These are phyloP conservation scores for Lotmaria passim DNA, from an alignment of 208 protist species.

Conservation along the genomic window DNA sequence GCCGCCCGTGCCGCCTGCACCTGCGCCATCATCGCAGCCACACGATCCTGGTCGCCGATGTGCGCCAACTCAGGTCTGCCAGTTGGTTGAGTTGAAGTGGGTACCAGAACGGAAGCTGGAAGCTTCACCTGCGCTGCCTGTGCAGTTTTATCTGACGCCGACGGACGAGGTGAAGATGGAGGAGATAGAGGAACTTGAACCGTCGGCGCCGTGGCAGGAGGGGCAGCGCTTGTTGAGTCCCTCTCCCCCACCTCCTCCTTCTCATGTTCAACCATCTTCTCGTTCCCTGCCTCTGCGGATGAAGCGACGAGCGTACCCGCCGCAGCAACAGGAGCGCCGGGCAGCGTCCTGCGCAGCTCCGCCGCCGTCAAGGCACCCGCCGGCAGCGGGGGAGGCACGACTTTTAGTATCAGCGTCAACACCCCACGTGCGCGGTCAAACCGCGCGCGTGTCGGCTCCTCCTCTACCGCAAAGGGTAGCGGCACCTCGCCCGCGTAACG, in stretches of 20 bases:
- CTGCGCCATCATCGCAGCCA: slow-evolving; percentile 55
- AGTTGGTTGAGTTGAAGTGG: neutral
- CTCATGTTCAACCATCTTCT: no score
- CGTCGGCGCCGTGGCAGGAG: neutral
- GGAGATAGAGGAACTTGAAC: neutral
- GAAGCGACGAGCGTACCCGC: no score
- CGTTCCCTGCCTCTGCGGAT: no score
- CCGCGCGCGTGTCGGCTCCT: slow-evolving; percentile 60
- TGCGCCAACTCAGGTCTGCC: slow-evolving; percentile 24
- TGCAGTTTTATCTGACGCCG: neutral
- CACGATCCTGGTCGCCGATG: slow-evolving; percentile 36
- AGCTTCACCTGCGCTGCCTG: slow-evolving; percentile 1
- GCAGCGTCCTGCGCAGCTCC: slow-evolving; percentile 39
- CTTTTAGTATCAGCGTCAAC: slow-evolving; percentile 74
- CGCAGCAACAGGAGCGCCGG: slow-evolving; percentile 17
- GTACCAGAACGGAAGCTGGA: neutral
- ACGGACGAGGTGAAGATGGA: neutral
- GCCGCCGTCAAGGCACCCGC: slow-evolving; percentile 41
- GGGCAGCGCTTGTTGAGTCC: no score
- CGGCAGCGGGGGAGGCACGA: slow-evolving; percentile 66
- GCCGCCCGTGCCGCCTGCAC: slow-evolving; percentile 49
- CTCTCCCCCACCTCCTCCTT: neutral
- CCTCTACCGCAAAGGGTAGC: slow-evolving; percentile 82
- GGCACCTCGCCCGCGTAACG: slow-evolving; percentile 65
- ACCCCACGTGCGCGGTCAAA: slow-evolving; percentile 59